Conservation (phyloP, 2,329 filamentous ascomycete species). For the Aspergillus candidus region DNA sequence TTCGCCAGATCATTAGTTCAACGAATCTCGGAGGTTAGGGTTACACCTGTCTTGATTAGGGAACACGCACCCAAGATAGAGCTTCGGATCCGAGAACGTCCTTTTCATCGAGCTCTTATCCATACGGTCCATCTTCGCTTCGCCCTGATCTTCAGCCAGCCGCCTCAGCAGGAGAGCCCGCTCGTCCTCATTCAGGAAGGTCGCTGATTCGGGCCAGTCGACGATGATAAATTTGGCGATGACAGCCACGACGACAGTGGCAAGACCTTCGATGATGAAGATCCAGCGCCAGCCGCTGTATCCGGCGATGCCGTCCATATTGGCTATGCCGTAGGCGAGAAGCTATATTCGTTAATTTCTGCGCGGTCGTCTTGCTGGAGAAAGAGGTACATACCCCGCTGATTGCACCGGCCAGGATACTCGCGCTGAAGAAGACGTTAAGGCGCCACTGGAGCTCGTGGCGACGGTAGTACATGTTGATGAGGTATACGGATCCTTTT, state of each 20-base stretch:
- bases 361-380: too few relatives aligned
- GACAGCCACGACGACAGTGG: constrained; percentile 44
- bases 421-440: constrained; percentile 30
- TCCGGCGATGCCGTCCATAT: constrained; percentile 37
- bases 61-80: constrained; percentile 35
- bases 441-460: constrained; percentile 37
- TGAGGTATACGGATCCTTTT: constrained; percentile 28
- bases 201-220: constrained; percentile 41
- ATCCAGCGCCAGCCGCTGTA: constrained; percentile 43
- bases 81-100: constrained; percentile 39
- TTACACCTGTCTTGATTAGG: constrained; percentile 2
- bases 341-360: constrained; percentile 17
- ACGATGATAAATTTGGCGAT: constrained; percentile 46
- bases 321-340: constrained; percentile 38
- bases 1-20: constrained; percentile 12
- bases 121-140: constrained; percentile 48
- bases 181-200: constrained; percentile 45
- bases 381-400: constrained; percentile 25
- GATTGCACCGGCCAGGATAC: constrained; percentile 37
- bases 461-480: constrained; percentile 35
- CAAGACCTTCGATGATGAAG: constrained; percentile 46
- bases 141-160: constrained; percentile 39
- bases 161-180: constrained; percentile 39
- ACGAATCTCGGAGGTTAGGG: neutral
- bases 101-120: constrained; percentile 44